Base-by-base conservation (phyloP, 192 early-diverging fungal species). In the Podila horticola region DNA sequence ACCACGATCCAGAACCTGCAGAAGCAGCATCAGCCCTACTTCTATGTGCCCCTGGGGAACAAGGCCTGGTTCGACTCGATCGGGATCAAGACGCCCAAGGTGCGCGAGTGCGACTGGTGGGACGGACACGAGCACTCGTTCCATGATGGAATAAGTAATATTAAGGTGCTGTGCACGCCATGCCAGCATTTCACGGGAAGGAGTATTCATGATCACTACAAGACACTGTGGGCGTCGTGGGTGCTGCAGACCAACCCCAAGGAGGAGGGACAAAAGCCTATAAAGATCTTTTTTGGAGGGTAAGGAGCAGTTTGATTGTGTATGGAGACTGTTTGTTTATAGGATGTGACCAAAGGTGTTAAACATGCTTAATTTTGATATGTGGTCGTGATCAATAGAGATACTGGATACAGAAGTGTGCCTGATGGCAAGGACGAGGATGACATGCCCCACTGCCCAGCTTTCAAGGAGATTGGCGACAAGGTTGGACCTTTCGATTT, bases 151-250 rank as follows among this genome's bases (percentile, higher is more conserved):
- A 45, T 73, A 50, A 51, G 70, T 22, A 28, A 52, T 12, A 34
- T 81, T 62, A 74, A 70, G 51, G 82, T 90, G 55, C 84, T 83
- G 29, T 96, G 91, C 77, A 93, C 87, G 22, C 94, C 91, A 57
- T 91, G 86, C 84, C 95, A 89, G 82, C 95, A 88, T 74, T 94
- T 93, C 79, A 86, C 89, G 1, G 86, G 86, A 5, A 85, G 96
- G 22, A 82, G 87, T 4, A 13, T 92, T 17, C 75, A 75, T 5
- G 95, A 97, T 71, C 83, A 90, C 31, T 90, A 90, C 84, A 76
- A 88, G 41, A 93, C 95, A 9, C 85, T 97, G 71, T 97, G 95
- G 95, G 88, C 89, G 38, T 90, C 89, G 48, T 97, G 94, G 93
- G 85, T 82, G 2, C 59, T 95, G 11, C 71, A 87, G 64, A 36